Percentiles rank a stretch among this genome's conserved stretches.
phyloP scores from a whole-genome alignment of 2,329 filamentous ascomycete species.

The Fusarium sp. region DNA sequence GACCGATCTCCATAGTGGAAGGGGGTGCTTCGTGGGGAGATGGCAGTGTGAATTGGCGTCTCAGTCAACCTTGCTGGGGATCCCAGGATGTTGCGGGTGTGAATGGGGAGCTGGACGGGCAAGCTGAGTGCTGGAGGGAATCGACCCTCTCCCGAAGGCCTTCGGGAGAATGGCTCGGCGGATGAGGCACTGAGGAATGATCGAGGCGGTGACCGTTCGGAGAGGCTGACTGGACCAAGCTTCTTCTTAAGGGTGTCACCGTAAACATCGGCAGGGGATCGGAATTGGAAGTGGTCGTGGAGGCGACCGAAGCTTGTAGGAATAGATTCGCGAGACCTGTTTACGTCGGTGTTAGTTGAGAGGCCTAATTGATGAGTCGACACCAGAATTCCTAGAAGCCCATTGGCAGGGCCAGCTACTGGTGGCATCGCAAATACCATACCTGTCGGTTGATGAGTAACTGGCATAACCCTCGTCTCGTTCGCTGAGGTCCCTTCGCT shows the following conservation, averaged over 20 bases:
- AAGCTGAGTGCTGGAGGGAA: constrained; percentile 54
- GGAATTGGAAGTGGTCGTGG: constrained; percentile 63
- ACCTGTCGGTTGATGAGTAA: constrained; percentile 55
- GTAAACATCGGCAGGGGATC: constrained; percentile 59
- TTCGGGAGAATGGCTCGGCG: constrained; percentile 52
- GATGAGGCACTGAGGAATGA: constrained; percentile 58
- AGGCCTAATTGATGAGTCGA: background rate
- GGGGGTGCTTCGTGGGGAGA: constrained; percentile 58
- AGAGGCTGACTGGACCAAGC: constrained; percentile 60
- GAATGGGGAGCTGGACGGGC: constrained; percentile 60
- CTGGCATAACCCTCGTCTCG: constrained; percentile 59
- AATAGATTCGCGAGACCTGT: constrained; percentile 57
- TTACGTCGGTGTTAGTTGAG: constrained; percentile 29
- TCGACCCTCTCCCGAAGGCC: constrained; percentile 53
- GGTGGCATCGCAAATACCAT: constrained; percentile 19
- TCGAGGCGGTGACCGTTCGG: constrained; percentile 60
- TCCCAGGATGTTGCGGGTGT: constrained; percentile 55
- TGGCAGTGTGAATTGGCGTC: constrained; percentile 60
- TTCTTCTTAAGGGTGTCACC: constrained; percentile 66
- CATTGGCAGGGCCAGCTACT: background rate
- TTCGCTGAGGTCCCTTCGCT: constrained; percentile 47
- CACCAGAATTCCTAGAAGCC: background rate
- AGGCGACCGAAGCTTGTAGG: constrained; percentile 60
- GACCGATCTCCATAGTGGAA: constrained; percentile 58
- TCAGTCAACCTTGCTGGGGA: constrained; percentile 59